Base-by-base conservation (phyloP, 495 filamentous ascomycete species). In the Aspergillus sclerotioniger region DNA sequence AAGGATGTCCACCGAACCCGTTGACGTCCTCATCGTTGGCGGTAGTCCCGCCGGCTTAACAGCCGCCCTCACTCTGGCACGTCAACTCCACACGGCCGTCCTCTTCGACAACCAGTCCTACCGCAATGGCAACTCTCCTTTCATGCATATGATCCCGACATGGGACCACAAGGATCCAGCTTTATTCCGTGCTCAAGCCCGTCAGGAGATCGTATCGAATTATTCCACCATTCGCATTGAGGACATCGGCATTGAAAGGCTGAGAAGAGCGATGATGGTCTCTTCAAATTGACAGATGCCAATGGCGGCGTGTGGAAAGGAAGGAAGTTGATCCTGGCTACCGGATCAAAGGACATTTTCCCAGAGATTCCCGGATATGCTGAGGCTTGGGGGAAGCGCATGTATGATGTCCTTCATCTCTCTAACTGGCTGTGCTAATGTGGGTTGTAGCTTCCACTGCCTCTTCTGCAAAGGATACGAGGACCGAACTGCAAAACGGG, bases 401-500 rank as follows among this genome's bases (percentile, higher is more conserved):
- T 55, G 53, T 55, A 47, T 20, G 43, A 37, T 37, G 3, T 8
- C 9, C 7, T 37, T 37, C 9, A 37, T 37, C 33, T 8, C 33
- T 8, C 9, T 25, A 3, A 25, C 25, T 25, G 25, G 25, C 25
- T 25, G 25, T 25, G 25, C 25, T 25, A 5, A 25, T 37, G 8
- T 37, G 1, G 3, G 2, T 37, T 60, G 74, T 67, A 17, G 48
- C 39, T 58, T 13, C 29, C 53, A 55, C 43, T 55, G 53, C 31
- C 53, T 55, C n/a, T 55, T 33, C 41, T 55, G 53, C 53, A 16
- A 55, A 25, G 53, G 53, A 16, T 47, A 33, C 21, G 53, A 55
- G 33, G 53, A 55, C 35, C 53, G 29, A 6, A 16, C 20, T 3
- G 53, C 41, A 20, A 10, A 8, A 1, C 19, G 10, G 9, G 15